phyloP scores from a whole-genome alignment of 2,329 filamentous ascomycete species.

The Arthrobotrys megalospora region DNA sequence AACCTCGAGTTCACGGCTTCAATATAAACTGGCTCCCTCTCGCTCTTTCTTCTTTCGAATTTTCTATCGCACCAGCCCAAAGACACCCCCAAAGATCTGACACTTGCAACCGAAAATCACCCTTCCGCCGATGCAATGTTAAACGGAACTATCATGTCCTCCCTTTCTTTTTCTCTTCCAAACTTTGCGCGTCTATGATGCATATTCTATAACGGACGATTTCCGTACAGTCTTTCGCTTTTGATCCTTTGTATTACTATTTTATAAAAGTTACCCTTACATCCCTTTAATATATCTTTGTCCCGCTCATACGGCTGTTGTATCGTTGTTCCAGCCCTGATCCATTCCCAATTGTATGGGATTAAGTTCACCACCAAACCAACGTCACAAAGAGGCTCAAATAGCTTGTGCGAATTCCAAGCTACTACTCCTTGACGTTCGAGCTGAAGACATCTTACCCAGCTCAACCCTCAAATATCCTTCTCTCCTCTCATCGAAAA shows the following conservation, averaged over 20 bases:
- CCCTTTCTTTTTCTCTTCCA: constrained; percentile 27
- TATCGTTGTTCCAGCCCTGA: constrained; percentile 44
- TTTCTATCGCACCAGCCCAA: constrained; percentile 17
- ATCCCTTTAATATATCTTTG: constrained; percentile 13
- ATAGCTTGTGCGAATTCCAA: constrained; percentile 60
- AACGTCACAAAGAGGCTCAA: constrained; percentile 10
- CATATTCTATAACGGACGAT: constrained; percentile 35
- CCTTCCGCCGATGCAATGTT: constrained; percentile 46
- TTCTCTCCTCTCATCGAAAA: constrained; percentile 5
- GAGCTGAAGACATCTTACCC: constrained; percentile 51
- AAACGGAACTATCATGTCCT: constrained; percentile 16
- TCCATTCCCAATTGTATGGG: constrained; percentile 10
- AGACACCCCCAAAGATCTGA: constrained; percentile 25
- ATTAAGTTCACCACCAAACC: constrained; percentile 1
- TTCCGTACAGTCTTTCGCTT: constrained; percentile 53
- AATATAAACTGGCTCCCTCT: constrained; percentile 38
- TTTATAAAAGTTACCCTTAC: background rate
- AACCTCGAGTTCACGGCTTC: constrained; percentile 30
- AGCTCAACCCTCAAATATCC: constrained; percentile 26
- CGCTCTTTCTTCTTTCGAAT: constrained; percentile 33
- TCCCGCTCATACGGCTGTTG: constrained; percentile 44
- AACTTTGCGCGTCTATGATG: constrained; percentile 48
- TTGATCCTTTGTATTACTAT: constrained; percentile 33
- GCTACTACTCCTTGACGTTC: constrained; percentile 4
- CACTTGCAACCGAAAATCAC: constrained; percentile 20